Conservation (phyloP, 768 basidiomycete genomes). For the Pleurotus ostreatus region DNA sequence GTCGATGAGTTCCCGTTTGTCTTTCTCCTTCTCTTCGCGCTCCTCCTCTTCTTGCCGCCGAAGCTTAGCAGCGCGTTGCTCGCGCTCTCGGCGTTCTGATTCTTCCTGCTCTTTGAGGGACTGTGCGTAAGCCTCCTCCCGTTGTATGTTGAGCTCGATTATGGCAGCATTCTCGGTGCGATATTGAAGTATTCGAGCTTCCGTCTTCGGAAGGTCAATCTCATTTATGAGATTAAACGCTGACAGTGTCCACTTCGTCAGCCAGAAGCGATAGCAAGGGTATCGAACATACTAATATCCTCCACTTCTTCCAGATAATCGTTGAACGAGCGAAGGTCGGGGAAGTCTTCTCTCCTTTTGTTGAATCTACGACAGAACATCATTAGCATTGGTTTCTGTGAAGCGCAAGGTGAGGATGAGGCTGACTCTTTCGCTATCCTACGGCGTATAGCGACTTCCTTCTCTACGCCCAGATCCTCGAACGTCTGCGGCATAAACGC, state of each 20-base stretch:
- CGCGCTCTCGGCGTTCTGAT: slow-evolving; percentile 65
- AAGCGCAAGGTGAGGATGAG: neutral
- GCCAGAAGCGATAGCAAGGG: slow-evolving; percentile 5
- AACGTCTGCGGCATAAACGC: slow-evolving; percentile 97
- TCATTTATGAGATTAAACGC: slow-evolving; percentile 96
- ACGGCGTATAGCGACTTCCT: slow-evolving; percentile 87
- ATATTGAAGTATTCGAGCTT: slow-evolving; percentile 76
- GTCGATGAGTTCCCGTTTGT: slow-evolving; percentile 72
- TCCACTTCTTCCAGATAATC: slow-evolving; percentile 97
- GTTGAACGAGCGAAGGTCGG: slow-evolving; percentile 75
- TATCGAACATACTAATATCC: slow-evolving; percentile 54
- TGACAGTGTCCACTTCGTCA: slow-evolving; percentile 23
- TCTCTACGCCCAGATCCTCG: slow-evolving; percentile 88
- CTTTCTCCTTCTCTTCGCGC: slow-evolving; percentile 70
- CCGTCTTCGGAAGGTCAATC: slow-evolving; percentile 75
- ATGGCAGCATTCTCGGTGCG: slow-evolving; percentile 76
- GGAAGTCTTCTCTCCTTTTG: slow-evolving; percentile 88
- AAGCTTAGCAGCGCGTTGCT: slow-evolving; percentile 62
- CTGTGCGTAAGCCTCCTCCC: slow-evolving; percentile 73
- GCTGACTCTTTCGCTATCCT: slow-evolving; percentile 86
- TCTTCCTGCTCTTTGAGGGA: slow-evolving; percentile 79
- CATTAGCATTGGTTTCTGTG: slow-evolving; percentile 1
- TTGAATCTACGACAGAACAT: slow-evolving; percentile 65
- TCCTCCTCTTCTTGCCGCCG: slow-evolving; percentile 72
- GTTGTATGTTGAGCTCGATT: slow-evolving; percentile 80